Evolutionary conservation across 176 grass and related monocot species (phyloP), one percentile per base, ranked within the genome.

Genomic region (Eleusine indica): DNA sequence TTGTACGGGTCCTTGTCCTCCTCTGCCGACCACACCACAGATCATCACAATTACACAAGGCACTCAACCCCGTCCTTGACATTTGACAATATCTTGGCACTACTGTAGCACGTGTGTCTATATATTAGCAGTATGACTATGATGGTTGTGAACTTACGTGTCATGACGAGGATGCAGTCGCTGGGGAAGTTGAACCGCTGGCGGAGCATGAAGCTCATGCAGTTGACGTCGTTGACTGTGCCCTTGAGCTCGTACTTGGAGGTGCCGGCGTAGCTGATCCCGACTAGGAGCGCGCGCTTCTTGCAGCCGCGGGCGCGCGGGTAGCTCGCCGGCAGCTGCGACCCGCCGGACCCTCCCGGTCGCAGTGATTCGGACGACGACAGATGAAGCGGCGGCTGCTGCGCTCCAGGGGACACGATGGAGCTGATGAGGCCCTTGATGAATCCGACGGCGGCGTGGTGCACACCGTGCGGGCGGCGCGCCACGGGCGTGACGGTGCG

Each of bases 281-380:
- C 95, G 22, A 97, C 88, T 17, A 97, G 89, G 43, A 97, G 81
- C 18, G 92, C 90, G 71, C 88, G 91, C 89, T 97, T 97, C 74
- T 80, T 91, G 79, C 88, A 75, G 12, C 82, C 90, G 3, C 73
- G 82, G 44, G 37, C 72, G 21, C 38, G 48, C 52, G 90, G 90
- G 83, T 91, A 89, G 82, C 56, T 80, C 14, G 71, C 40, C 48
- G 81, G 83, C 30, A 41, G 35, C 42, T 46, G 28, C 37, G 62
- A 30, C 47, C 25, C 51, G 10, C 43, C 57, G 44, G 66, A 40
- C 1, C 2, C 32, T 35, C 32, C 32, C 15, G 12, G 47, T 11
- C 69, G 70, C 78, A 41, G 66, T 12, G 56, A 56, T 35, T 1
- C 1, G 53, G 17, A 4, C 17, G 16, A n/a, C 56, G 57, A 83